Evolutionary conservation across 306 rosid genomes (phyloP), one percentile per base, ranked within the genome.

Genomic region (Begonia peltatifolia): DNA sequence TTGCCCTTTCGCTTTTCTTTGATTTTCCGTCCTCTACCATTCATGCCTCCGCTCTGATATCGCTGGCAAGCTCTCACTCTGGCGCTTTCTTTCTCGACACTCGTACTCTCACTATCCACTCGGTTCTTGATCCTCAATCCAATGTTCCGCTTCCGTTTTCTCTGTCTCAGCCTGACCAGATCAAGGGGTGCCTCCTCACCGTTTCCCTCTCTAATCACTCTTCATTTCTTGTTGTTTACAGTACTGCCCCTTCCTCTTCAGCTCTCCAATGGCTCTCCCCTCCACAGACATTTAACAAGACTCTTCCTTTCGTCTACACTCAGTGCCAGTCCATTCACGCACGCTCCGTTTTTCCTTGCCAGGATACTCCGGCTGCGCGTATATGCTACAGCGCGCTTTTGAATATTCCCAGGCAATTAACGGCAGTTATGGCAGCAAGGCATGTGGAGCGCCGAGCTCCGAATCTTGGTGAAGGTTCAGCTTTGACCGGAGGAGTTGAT

Each of bases 291-390:
- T 81, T 75, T 68, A 75, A 75, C 71, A 83, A 86, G 43, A 38
- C 77, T 1, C 58, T 57, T 1, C 95, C 99, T 0, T 83, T 83
- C 12, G 99, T 81, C 14, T 86, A 86, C 75, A 90, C 99, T 0
- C 99, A 90, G 15, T 86, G 99, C 67, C 99, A 90, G 10, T 72
- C 94, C 57, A 86, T 90, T 51, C 99, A 90, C 49, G 99, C 99
- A 0, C 94, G 99, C 25, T 47, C 95, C 0, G 75, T 90, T 15
- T 80, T 90, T 63, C 99, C 99, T 2, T 90, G 84, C 57, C 99
- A 90, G 62, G 99, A 90, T 70, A 90, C 99, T 4, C 94, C 99
- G 0, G 95, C 99, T 10, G 76, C 79, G 54, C 71, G 99, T 23
- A 72, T 90, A 0, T 44, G 76, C 53, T 83, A 75, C 69, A 63